A percentile compares a stretch with the other conserved stretches of the same genome.
These are phyloP conservation scores for Rhinocladiella mackenziei DNA, from an alignment of 2,329 filamentous ascomycete genomes.

Conservation along the genomic window DNA sequence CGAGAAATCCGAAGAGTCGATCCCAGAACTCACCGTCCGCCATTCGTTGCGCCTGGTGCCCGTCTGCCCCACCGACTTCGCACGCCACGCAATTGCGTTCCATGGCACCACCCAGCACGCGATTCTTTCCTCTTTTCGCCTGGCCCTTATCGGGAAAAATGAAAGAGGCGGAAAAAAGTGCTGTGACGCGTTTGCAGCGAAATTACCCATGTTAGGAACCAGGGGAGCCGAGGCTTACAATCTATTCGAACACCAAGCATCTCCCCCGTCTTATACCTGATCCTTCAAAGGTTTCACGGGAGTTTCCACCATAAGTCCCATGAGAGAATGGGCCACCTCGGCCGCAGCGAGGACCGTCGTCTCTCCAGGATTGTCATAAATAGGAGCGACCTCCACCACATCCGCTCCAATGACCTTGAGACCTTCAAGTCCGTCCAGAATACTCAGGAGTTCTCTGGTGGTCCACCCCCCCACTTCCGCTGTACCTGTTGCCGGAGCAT, in stretches of 20 bases:
- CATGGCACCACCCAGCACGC: too few relatives aligned
- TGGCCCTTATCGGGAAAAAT: too few relatives aligned
- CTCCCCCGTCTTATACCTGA: background rate
- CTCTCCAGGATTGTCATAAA: slow-evolving; percentile 54
- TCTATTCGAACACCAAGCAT: too few relatives aligned
- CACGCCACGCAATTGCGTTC: too few relatives aligned
- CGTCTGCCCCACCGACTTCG: too few relatives aligned
- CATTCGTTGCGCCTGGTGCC: too few relatives aligned
- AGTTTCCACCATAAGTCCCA: slow-evolving; percentile 29
- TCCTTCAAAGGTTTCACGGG: slow-evolving; percentile 24
- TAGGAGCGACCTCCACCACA: slow-evolving; percentile 54
- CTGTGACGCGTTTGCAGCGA: too few relatives aligned
- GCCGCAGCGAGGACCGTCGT: slow-evolving; percentile 53
- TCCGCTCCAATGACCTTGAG: slow-evolving; percentile 52
- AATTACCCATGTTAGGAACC: background rate
- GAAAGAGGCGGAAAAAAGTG: too few relatives aligned
- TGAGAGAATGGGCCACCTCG: slow-evolving; percentile 50
- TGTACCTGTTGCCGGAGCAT: slow-evolving; percentile 53
- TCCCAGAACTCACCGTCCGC: background rate
- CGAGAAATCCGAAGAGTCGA: too few relatives aligned
- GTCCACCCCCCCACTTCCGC: slow-evolving; percentile 55
- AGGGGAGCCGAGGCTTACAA: too few relatives aligned
- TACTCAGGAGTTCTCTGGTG: slow-evolving; percentile 52
- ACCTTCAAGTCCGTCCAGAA: slow-evolving; percentile 51
- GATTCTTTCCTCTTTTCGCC: too few relatives aligned